A percentile compares a stretch with the other conserved stretches of the same genome.
phyloP scores from a whole-genome alignment of 495 filamentous ascomycete genomes.

The Arthonia radiata region DNA sequence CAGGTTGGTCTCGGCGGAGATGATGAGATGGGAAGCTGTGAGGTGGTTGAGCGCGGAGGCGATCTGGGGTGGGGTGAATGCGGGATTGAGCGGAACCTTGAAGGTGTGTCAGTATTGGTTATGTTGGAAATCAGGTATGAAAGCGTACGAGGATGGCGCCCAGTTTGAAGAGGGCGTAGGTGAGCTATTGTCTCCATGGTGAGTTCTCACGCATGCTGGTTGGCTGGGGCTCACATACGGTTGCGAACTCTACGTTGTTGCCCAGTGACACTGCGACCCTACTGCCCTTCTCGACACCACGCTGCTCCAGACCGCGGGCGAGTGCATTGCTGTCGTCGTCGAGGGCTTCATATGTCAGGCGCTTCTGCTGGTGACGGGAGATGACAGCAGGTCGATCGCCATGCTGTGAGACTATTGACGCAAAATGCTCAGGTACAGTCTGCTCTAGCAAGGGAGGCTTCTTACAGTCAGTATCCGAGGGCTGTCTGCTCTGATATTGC shows the following conservation, averaged over 20 bases:
- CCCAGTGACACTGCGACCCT: slow-evolving; percentile 68
- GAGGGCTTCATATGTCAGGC: slow-evolving; percentile 48
- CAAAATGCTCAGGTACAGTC: slow-evolving; percentile 67
- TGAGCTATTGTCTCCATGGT: slow-evolving; percentile 18
- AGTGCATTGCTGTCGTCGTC: slow-evolving; percentile 55
- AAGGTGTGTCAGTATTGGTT: slow-evolving; percentile 1
- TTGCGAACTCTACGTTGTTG: slow-evolving; percentile 61
- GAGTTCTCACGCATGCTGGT: slow-evolving; percentile 1
- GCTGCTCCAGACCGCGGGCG: slow-evolving; percentile 41
- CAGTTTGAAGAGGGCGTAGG: slow-evolving; percentile 79
- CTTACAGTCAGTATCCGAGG: neutral
- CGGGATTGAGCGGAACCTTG: slow-evolving; percentile 72
- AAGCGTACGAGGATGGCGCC: slow-evolving; percentile 54
- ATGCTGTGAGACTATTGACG: slow-evolving; percentile 36
- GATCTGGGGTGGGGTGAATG: slow-evolving; percentile 63
- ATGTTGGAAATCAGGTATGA: neutral
- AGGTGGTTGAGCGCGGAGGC: slow-evolving; percentile 56
- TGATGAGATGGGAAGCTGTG: slow-evolving; percentile 47
- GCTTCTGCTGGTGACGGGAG: slow-evolving; percentile 33
- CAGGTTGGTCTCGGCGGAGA: slow-evolving; percentile 66
- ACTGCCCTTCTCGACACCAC: slow-evolving; percentile 64
- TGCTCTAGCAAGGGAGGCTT: slow-evolving; percentile 49
- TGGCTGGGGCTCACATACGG: slow-evolving; percentile 18
- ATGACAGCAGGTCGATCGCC: slow-evolving; percentile 58
- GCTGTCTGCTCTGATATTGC: slow-evolving; percentile 1